Conservation (phyloP, 495 filamentous ascomycete genomes). For the Penicillium herquei region DNA sequence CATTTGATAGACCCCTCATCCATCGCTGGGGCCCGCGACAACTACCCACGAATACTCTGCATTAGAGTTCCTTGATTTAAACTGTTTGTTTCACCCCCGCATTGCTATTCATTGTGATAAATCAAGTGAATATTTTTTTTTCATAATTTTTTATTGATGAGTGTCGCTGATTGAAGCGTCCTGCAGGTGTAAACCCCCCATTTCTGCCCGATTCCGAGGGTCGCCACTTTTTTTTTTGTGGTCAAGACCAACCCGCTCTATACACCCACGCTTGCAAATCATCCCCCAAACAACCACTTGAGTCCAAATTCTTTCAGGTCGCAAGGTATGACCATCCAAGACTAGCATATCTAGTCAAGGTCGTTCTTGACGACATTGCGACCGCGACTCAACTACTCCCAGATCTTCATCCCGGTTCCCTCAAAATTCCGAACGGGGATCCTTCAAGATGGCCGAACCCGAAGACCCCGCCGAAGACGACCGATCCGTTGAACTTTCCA, state of each 20-base stretch:
- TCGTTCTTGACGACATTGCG: constrained; percentile 6
- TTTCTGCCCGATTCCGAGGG: constrained; percentile 22
- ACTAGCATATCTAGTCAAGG: constrained; percentile 6
- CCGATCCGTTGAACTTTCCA: constrained; percentile 74
- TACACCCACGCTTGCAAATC: constrained; percentile 8
- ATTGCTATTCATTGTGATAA: background rate
- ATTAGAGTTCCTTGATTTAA: constrained; percentile 15
- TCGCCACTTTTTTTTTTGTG: constrained; percentile 1
- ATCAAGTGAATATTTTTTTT: background rate
- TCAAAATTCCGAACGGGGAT: background rate
- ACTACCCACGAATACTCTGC: constrained; percentile 14
- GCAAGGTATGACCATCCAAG: constrained; percentile 12
- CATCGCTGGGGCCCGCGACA: constrained; percentile 9
- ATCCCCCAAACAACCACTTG: background rate
- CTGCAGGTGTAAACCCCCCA: constrained; percentile 10
- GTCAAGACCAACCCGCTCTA: background rate
- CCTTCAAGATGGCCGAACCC: constrained; percentile 29
- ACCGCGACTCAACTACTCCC: background rate
- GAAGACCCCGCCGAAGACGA: constrained; percentile 52
- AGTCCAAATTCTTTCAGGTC: background rate
- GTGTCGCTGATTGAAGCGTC: constrained; percentile 11
- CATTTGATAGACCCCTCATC: constrained; percentile 29
- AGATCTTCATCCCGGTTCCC: constrained; percentile 4
- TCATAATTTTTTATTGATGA: background rate
- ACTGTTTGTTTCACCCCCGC: background rate